These are phyloP conservation scores for Lactifluus volemus DNA, from an alignment of 768 basidiomycete species.

Conservation along the genomic window DNA sequence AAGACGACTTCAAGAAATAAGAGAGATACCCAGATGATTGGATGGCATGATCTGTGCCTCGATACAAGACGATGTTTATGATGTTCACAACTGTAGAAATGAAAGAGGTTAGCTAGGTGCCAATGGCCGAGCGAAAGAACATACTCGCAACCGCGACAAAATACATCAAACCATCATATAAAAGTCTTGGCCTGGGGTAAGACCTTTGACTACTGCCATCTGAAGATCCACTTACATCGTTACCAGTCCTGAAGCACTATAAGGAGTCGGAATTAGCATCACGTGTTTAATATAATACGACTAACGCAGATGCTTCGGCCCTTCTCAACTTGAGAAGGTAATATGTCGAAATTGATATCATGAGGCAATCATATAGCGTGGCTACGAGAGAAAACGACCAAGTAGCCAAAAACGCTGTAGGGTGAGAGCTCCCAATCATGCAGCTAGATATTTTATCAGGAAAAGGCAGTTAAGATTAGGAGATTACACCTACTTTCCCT, in stretches of 20 bases:
- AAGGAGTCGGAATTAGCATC: not conserved
- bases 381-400: conserved; percentile 53
- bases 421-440: conserved; percentile 28
- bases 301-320: conserved; percentile 25
- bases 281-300: not conserved
- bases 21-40: conserved; percentile 20
- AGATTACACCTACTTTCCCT: conserved; percentile 31
- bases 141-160: conserved; percentile 44
- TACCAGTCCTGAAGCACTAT: conserved; percentile 22
- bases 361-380: conserved; percentile 48
- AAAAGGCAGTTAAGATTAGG: not conserved
- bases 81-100: conserved; percentile 21
- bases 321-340: conserved; percentile 43
- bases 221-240: conserved; percentile 21
- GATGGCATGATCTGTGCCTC: conserved; percentile 10
- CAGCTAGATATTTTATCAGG: conserved; percentile 33
- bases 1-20: not conserved
- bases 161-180: conserved; percentile 60
- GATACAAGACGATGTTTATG: conserved; percentile 25
- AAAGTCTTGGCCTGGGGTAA: conserved; percentile 38
- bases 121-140: not conserved
- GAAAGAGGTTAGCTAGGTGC: not conserved
- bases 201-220: not conserved
- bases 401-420: conserved; percentile 28
- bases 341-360: conserved; percentile 40